These are phyloP conservation scores for Auricularia sp. DNA, from an alignment of 768 basidiomycete genomes.

Conservation along the genomic window DNA sequence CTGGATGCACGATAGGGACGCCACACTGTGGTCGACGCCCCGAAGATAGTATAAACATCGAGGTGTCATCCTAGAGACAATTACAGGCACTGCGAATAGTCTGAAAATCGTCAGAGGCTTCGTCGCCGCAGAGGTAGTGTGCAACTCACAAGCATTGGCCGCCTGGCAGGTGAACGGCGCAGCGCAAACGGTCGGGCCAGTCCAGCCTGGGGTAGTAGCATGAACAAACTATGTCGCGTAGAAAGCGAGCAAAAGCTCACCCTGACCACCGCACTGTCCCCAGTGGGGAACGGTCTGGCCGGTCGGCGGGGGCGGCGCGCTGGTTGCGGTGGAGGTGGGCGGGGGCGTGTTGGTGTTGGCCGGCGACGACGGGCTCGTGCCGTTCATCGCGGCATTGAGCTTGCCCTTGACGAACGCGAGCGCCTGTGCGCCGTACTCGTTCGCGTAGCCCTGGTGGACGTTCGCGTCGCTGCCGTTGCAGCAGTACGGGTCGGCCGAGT, in stretches of 20 bases:
- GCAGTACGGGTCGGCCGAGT: constrained; percentile 8
- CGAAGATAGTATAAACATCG: too few relatives aligned
- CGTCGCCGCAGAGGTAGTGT: too few relatives aligned
- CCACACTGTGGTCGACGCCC: too few relatives aligned
- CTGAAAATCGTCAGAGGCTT: too few relatives aligned
- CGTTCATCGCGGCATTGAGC: constrained; percentile 5
- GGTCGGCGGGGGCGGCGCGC: neutral
- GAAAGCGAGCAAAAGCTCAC: neutral
- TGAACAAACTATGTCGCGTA: neutral
- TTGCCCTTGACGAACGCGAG: constrained; percentile 6
- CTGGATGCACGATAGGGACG: too few relatives aligned
- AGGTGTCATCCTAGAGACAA: too few relatives aligned
- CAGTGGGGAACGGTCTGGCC: constrained; percentile 3
- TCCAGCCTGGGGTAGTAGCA: neutral
- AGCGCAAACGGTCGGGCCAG: constrained; percentile 1
- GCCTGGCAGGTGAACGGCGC: neutral
- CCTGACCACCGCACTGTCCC: constrained; percentile 7
- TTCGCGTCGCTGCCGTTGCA: constrained; percentile 8
- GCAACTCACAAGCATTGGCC: neutral
- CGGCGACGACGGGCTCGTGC: neutral
- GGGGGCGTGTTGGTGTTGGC: neutral
- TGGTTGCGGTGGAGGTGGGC: neutral
- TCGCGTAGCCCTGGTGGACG: constrained; percentile 8
- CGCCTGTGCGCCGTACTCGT: constrained; percentile 4
- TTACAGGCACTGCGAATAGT: too few relatives aligned